Evolutionary conservation across 176 grass and related monocot species (phyloP).

Genomic region (Paspalum notatum): DNA sequence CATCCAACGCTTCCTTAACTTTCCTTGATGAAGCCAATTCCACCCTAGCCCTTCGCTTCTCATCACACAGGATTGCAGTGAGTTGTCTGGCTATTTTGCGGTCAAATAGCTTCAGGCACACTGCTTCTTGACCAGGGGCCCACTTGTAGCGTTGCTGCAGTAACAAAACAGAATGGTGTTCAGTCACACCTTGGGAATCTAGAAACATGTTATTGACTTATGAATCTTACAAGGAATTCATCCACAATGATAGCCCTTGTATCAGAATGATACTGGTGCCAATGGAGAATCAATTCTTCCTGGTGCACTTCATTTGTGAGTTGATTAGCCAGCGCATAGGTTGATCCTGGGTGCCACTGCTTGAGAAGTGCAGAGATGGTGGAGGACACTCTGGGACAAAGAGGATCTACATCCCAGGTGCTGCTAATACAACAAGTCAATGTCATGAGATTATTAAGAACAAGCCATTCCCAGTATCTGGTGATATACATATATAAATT

Average conservation of each 20-base stretch:
- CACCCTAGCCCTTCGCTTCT: constrained; percentile 45
- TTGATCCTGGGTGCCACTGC: constrained; percentile 50
- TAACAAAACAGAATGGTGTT: constrained; percentile 20
- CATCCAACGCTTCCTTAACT: constrained; percentile 20
- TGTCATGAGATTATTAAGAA: constrained; percentile 21
- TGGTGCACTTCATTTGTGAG: constrained; percentile 20
- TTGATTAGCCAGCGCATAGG: constrained; percentile 8
- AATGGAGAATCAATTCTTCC: constrained; percentile 45
- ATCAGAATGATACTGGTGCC: constrained; percentile 46
- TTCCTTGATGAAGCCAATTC: constrained; percentile 42
- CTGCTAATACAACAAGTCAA: constrained; percentile 35
- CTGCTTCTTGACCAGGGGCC: constrained; percentile 31
- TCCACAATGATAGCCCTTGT: constrained; percentile 36
- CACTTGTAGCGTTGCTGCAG: constrained; percentile 50
- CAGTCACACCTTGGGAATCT: constrained; percentile 23
- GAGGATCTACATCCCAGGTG: constrained; percentile 48
- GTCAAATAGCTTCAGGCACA: constrained; percentile 50
- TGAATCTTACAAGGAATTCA: constrained; percentile 50
- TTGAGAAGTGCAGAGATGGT: constrained; percentile 54
- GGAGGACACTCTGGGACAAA: constrained; percentile 43
- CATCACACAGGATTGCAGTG: constrained; percentile 44
- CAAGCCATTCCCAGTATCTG: constrained; percentile 5
- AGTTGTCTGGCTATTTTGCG: constrained; percentile 40
- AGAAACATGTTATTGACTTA: constrained; percentile 30
- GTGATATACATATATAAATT: constrained; percentile 15